Evolutionary conservation across 176 grass and related monocot genomes (phyloP).

Genomic region (Thinopyrum elongatum): DNA sequence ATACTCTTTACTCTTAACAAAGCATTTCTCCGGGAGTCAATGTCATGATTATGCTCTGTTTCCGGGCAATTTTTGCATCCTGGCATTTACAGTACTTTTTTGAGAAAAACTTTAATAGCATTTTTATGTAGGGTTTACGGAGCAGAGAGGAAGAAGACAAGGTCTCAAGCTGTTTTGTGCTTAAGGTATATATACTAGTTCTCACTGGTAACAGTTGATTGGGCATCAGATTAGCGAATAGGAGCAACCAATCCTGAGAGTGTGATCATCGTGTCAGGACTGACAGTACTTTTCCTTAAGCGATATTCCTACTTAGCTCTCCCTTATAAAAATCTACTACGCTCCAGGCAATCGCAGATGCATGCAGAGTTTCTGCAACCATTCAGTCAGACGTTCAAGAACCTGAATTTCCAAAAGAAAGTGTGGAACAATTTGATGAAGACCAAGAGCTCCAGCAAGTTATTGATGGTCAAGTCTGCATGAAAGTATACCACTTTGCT

Average conservation of each 20-base stretch:
- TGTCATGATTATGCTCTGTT: conserved; percentile 2
- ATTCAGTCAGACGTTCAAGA: conserved; percentile 61
- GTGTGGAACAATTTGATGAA: conserved; percentile 61
- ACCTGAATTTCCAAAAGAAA: conserved; percentile 67
- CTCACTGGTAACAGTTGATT: conserved; percentile 6
- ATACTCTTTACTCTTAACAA: conserved; percentile 3
- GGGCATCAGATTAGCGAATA: neutral
- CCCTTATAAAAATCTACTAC: conserved; percentile 1
- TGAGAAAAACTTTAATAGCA: neutral
- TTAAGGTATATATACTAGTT: conserved; percentile 59
- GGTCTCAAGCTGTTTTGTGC: conserved; percentile 78
- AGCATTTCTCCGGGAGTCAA: neutral
- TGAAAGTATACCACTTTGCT: conserved; percentile 81
- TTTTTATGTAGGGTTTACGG: conserved; percentile 54
- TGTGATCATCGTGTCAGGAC: neutral
- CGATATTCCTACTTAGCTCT: neutral
- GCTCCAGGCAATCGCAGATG: conserved; percentile 77
- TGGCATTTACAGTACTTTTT: neutral
- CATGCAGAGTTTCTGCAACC: conserved; percentile 66
- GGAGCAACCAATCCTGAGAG: neutral
- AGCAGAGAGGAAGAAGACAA: conserved; percentile 93
- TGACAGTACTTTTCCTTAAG: neutral
- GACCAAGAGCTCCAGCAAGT: conserved; percentile 85
- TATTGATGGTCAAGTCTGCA: conserved; percentile 84
- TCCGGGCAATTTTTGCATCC: neutral